Evolutionary conservation across 345 rosid species (phyloP).

Genomic region (Salix viminalis): DNA sequence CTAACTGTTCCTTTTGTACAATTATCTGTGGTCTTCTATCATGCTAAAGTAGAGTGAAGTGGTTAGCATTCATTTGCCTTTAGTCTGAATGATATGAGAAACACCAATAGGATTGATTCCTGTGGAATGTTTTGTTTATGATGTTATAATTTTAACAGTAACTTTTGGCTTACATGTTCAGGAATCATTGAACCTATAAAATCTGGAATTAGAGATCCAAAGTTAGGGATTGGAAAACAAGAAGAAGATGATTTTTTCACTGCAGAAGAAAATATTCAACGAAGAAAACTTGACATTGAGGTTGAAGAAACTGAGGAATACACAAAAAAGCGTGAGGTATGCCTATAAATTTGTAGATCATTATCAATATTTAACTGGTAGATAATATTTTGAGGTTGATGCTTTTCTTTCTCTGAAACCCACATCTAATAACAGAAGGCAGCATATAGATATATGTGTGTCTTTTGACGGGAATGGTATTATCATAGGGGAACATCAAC

Average conservation of each 20-base stretch:
- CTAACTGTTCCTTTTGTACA: neutral
- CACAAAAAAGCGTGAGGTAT: constrained; percentile 96
- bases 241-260: constrained; percentile 97
- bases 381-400: constrained; percentile 49
- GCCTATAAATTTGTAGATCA: constrained; percentile 28
- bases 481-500: constrained; percentile 73
- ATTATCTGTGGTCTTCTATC: neutral
- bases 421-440: constrained; percentile 63
- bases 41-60: neutral
- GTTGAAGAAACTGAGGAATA: constrained; percentile 85
- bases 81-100: neutral
- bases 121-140: neutral
- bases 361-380: constrained; percentile 13
- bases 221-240: constrained; percentile 91
- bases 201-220: constrained; percentile 90
- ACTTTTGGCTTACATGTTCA: constrained; percentile 16
- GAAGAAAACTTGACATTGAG: constrained; percentile 84
- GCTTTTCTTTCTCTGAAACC: constrained; percentile 56
- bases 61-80: neutral
- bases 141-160: neutral
- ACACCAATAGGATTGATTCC: neutral
- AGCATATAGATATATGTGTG: constrained; percentile 67
- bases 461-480: constrained; percentile 71
- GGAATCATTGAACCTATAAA: constrained; percentile 89
- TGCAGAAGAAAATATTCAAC: constrained; percentile 89